Evolutionary conservation across 2,329 filamentous ascomycete genomes (phyloP).

Genomic region (Paracamarosporium sp.): DNA sequence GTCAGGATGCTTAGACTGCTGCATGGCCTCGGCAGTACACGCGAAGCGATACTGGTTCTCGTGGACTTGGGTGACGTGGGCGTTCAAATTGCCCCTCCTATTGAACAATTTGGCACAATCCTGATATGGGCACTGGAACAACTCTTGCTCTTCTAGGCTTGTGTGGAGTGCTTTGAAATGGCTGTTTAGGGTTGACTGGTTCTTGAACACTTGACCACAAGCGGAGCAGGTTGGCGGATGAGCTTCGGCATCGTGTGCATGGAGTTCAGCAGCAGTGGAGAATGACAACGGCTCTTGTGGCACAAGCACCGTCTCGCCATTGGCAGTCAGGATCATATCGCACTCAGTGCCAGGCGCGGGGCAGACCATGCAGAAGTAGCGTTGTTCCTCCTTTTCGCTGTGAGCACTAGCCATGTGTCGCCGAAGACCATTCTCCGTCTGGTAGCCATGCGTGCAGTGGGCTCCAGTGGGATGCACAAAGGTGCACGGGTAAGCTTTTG

Average conservation of each 20-base stretch:
- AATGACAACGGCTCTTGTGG: conserved; percentile 57
- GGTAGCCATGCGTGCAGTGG: conserved; percentile 73
- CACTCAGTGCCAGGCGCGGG: conserved; percentile 34
- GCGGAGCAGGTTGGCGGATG: conserved; percentile 77
- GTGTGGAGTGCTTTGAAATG: conserved; percentile 80
- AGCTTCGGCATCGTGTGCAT: conserved; percentile 73
- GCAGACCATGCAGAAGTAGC: conserved; percentile 82
- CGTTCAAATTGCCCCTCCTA: conserved; percentile 80
- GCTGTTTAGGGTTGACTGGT: conserved; percentile 57
- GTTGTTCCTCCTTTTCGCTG: conserved; percentile 54
- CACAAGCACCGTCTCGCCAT: conserved; percentile 18
- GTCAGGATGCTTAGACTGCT: conserved; percentile 56
- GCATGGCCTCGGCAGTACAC: conserved; percentile 75
- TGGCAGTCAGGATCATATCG: conserved; percentile 37
- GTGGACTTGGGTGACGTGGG: conserved; percentile 80
- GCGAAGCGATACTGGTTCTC: conserved; percentile 75
- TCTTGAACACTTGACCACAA: conserved; percentile 73
- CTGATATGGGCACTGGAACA: conserved; percentile 68
- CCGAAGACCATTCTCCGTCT: conserved; percentile 73
- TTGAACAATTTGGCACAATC: conserved; percentile 81
- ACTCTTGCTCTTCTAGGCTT: conserved; percentile 48
- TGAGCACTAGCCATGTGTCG: conserved; percentile 76
- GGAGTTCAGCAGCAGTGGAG: conserved; percentile 72
- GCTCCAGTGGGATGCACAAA: conserved; percentile 62
- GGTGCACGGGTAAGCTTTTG: conserved; percentile 75